phyloP scores from a whole-genome alignment of 1,284 basidiomycete genomes.

The Chalciporus sp. region DNA sequence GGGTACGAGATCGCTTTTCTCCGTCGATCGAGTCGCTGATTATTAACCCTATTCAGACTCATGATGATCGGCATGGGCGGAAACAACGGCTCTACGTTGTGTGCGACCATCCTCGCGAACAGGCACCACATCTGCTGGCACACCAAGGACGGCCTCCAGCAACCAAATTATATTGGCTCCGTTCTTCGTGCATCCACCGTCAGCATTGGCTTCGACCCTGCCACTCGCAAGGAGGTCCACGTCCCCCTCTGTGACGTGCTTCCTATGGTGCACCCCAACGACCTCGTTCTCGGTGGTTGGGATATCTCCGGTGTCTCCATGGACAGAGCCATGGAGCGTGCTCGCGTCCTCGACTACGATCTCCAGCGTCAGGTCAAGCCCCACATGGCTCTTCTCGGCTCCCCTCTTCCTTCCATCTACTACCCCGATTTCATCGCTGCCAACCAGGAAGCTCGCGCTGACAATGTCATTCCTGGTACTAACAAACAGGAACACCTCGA shows the following conservation, averaged over 20 bases:
- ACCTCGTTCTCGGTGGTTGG: conserved; percentile 97
- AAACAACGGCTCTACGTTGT: conserved; percentile 96
- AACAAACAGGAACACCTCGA: conserved; percentile 95
- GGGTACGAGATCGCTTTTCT: conserved; percentile 61
- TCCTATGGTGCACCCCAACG: conserved; percentile 99
- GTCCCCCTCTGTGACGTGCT: conserved; percentile 93
- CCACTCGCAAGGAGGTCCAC: conserved; percentile 88
- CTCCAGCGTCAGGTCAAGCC: conserved; percentile 94
- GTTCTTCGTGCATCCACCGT: conserved; percentile 94
- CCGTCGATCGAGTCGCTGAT: conserved; percentile 7
- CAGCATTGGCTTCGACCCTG: conserved; percentile 84
- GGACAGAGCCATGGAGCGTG: conserved; percentile 93
- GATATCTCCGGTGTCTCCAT: conserved; percentile 88
- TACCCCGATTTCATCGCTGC: conserved; percentile 96
- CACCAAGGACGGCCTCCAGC: conserved; percentile 91
- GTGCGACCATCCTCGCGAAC: conserved; percentile 96
- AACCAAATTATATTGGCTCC: conserved; percentile 96
- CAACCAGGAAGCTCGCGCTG: conserved; percentile 95
- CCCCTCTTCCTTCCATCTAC: conserved; percentile 94
- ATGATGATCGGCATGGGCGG: conserved; percentile 98
- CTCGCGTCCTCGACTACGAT: conserved; percentile 95
- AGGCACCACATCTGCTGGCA: conserved; percentile 93
- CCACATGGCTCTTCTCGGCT: conserved; percentile 79
- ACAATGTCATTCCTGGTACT: conserved; percentile 85
- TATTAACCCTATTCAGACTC: conserved; percentile 53